Percentiles rank a stretch among this genome's conserved stretches.
Evolutionary conservation across 805 yeast genomes (phyloP).

Genomic region (Sugiyamaella valdiviana): DNA sequence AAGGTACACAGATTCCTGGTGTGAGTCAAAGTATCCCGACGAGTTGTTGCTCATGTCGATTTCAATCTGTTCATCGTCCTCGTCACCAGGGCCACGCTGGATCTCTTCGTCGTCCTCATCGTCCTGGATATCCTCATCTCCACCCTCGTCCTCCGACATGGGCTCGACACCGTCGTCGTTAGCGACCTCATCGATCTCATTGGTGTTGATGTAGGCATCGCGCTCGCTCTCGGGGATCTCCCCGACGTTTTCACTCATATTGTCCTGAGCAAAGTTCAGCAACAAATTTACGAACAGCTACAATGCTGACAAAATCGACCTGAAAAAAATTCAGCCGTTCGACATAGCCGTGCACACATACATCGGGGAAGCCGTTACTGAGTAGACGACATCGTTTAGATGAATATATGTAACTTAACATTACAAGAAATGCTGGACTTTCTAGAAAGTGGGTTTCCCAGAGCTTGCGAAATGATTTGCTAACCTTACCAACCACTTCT

Average conservation of each 20-base stretch:
- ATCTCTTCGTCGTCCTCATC: conserved; percentile 35
- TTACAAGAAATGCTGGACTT: too few relatives aligned
- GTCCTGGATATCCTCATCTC: not conserved
- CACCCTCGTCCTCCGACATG: conserved; percentile 5
- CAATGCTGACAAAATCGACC: not conserved
- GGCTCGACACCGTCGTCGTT: conserved; percentile 3
- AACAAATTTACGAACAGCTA: too few relatives aligned
- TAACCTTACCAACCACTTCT: too few relatives aligned
- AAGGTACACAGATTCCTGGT: conserved; percentile 78
- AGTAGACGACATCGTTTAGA: too few relatives aligned
- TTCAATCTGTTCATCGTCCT: conserved; percentile 44
- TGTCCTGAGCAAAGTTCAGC: not conserved
- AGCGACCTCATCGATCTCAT: conserved; percentile 6
- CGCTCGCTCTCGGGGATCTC: not conserved
- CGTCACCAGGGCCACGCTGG: conserved; percentile 35
- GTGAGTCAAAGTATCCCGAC: conserved; percentile 81
- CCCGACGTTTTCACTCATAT: not conserved
- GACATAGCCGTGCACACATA: too few relatives aligned
- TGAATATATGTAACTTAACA: too few relatives aligned
- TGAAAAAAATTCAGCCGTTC: not conserved
- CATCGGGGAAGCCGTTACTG: too few relatives aligned
- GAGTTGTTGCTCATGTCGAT: conserved; percentile 89
- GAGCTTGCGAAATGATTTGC: too few relatives aligned
- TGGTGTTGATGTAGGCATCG: conserved; percentile 1
- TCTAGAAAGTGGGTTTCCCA: too few relatives aligned